These are phyloP conservation scores for Boletus pseudo-olivaceus DNA, from an alignment of 768 basidiomycete species.

Conservation along the genomic window DNA sequence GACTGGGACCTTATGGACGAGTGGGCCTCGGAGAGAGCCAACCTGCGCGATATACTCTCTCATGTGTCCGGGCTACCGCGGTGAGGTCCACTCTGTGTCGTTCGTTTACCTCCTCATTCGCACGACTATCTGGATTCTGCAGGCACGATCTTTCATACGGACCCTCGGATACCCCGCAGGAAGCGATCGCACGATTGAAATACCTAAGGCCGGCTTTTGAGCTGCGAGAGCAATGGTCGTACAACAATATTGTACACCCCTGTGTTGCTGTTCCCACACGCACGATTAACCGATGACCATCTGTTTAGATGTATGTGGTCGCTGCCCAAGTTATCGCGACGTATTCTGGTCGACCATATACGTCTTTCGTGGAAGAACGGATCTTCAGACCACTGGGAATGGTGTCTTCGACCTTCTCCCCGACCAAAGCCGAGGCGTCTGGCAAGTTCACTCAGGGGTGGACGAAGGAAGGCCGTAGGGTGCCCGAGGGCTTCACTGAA, in stretches of 20 bases:
- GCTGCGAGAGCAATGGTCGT: constrained; percentile 36
- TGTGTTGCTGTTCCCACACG: not conserved
- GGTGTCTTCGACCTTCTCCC: constrained; percentile 38
- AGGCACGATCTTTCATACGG: constrained; percentile 36
- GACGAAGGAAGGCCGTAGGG: constrained; percentile 29
- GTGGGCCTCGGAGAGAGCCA: constrained; percentile 36
- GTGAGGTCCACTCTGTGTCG: constrained; percentile 15
- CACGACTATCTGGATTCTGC: not conserved
- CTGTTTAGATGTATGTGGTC: constrained; percentile 38
- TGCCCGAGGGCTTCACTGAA: constrained; percentile 33
- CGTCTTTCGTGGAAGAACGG: constrained; percentile 39
- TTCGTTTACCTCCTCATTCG: not conserved
- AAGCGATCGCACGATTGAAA: constrained; percentile 22
- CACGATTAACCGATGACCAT: not conserved
- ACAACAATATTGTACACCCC: constrained; percentile 36
- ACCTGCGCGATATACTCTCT: constrained; percentile 36
- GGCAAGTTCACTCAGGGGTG: constrained; percentile 36
- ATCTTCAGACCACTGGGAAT: constrained; percentile 41
- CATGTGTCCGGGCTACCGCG: constrained; percentile 40
- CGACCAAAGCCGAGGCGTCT: constrained; percentile 27
- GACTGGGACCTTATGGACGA: constrained; percentile 41
- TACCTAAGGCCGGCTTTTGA: constrained; percentile 33
- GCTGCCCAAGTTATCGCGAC: constrained; percentile 33
- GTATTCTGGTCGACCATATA: constrained; percentile 33
- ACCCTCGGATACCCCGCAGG: constrained; percentile 25